Evolutionary conservation across 768 basidiomycete genomes (phyloP), one percentile per base, ranked within the genome.

Genomic region (Suillus alpinus): DNA sequence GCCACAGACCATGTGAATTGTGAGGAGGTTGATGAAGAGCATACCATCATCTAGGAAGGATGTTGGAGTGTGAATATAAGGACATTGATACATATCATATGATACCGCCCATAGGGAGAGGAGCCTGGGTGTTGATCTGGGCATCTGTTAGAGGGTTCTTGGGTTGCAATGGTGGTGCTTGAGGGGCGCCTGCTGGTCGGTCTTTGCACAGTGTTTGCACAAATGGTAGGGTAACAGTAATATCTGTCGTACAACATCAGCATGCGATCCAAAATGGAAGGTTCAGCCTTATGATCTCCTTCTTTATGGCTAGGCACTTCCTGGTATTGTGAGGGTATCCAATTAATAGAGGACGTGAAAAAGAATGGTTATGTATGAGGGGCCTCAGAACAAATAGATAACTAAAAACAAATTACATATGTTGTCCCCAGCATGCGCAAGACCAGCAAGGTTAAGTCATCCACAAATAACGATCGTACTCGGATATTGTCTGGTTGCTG

Each of bases 271-370:
- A 36, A 50, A 23, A 26, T 32, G 16, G 37, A 32, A 47, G 12
- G n/a, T 4, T 57, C 68, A 13, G 63, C 26, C 84, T 65, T 64
- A 87, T 84, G 86, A 71, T 87, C 86, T 65, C 83, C 80, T 50
- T 72, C 41, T 1, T 71, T 70, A 16, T 67, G 66, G 5, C 63
- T 39, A 0, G 79, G 59, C 53, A 77, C 80, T 64, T 86, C 86
- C 62, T 86, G 81, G 56, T 82, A 89, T 58, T 85, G 80, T 1
- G 85, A 84, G 2, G 87, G 87, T 62, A 87, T 89, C 86, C 85
- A 86, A 61, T 84, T 86, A 2, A 84, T 68, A 1, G 84, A 82
- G 1, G 85, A 86, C 0, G 84, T 83, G 68, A 86, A 87, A 66
- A 83, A 87, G 69, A 87, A 86, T 0, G 86, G 86, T 63, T 76